phyloP scores from a whole-genome alignment of 2,329 filamentous ascomycete genomes.

The Penicillium sp. region DNA sequence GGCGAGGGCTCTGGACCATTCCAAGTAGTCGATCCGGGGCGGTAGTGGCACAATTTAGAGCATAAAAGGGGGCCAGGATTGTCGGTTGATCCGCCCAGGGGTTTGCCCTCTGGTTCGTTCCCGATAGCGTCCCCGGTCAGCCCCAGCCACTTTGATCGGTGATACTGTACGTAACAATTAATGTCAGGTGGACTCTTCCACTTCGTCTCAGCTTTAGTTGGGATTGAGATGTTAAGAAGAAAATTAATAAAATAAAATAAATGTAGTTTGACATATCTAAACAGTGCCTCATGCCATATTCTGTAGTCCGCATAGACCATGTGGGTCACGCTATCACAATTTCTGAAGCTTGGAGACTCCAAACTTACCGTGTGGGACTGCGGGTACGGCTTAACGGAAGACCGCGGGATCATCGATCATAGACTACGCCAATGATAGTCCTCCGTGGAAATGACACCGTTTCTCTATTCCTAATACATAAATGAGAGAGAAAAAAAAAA shows the following conservation, averaged over 20 bases:
- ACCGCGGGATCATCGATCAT: slow-evolving; percentile 26
- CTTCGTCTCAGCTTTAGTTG: slow-evolving; percentile 6
- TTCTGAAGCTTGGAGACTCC: slow-evolving; percentile 1
- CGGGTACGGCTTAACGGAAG: slow-evolving; percentile 25
- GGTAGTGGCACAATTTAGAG: slow-evolving; percentile 25
- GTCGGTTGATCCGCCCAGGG: slow-evolving; percentile 37
- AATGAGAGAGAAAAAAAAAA: background rate
- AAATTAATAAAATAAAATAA: too few relatives aligned
- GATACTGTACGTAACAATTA: background rate
- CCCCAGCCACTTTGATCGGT: slow-evolving; percentile 1
- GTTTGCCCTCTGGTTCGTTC: slow-evolving; percentile 14
- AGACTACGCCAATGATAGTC: slow-evolving; percentile 5
- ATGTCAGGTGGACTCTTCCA: slow-evolving; percentile 1
- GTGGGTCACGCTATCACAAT: slow-evolving; percentile 8
- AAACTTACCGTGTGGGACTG: slow-evolving; percentile 17
- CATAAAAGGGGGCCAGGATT: slow-evolving; percentile 17
- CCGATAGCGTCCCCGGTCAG: slow-evolving; percentile 2
- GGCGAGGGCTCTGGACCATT: slow-evolving; percentile 4
- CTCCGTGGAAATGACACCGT: slow-evolving; percentile 11
- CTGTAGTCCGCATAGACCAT: slow-evolving; percentile 6
- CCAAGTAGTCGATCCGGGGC: slow-evolving; percentile 27
- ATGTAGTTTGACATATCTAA: too few relatives aligned
- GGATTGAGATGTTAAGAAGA: background rate
- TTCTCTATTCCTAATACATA: slow-evolving; percentile 6
- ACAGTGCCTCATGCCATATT: background rate